A percentile compares a stretch with the other conserved stretches of the same genome.
Conservation (phyloP, 2,329 filamentous ascomycete genomes). For the Cytospora schulzeri region DNA sequence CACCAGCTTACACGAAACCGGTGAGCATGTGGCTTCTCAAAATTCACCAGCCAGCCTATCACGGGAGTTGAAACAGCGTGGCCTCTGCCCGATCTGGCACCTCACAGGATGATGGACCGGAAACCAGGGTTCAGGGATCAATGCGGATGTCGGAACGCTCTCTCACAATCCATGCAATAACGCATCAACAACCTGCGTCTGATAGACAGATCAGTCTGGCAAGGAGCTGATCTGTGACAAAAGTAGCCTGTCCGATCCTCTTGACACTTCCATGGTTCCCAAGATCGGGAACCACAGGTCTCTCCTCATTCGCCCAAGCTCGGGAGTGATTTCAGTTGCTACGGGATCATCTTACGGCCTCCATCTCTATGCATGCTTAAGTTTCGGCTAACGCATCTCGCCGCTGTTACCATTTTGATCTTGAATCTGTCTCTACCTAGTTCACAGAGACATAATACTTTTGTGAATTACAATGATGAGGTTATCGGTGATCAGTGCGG, state of each 20-base stretch:
- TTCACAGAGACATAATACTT: not conserved
- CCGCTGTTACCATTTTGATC: not conserved
- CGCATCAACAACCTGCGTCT: not conserved
- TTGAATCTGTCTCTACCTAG: not conserved
- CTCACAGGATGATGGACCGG: constrained; percentile 8
- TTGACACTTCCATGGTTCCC: not conserved
- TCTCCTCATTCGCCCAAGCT: not conserved
- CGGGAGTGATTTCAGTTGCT: not conserved
- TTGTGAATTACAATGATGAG: not conserved
- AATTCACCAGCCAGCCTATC: constrained; percentile 10
- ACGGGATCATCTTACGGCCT: not conserved
- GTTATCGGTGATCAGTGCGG: not conserved
- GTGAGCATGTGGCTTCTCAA: constrained; percentile 20
- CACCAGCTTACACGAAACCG: constrained; percentile 14
- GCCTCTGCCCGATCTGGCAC: constrained; percentile 15
- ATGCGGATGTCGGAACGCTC: constrained; percentile 14
- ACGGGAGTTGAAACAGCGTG: constrained; percentile 1
- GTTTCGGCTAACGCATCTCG: not conserved
- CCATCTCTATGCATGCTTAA: not conserved
- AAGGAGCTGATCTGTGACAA: not conserved
- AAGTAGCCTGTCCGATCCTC: not conserved
- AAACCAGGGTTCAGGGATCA: constrained; percentile 13
- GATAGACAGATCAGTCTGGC: not conserved
- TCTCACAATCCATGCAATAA: not conserved
- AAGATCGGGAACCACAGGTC: not conserved